phyloP scores from a whole-genome alignment of 1,284 basidiomycete species.

The Sanghuangporus weigelae region DNA sequence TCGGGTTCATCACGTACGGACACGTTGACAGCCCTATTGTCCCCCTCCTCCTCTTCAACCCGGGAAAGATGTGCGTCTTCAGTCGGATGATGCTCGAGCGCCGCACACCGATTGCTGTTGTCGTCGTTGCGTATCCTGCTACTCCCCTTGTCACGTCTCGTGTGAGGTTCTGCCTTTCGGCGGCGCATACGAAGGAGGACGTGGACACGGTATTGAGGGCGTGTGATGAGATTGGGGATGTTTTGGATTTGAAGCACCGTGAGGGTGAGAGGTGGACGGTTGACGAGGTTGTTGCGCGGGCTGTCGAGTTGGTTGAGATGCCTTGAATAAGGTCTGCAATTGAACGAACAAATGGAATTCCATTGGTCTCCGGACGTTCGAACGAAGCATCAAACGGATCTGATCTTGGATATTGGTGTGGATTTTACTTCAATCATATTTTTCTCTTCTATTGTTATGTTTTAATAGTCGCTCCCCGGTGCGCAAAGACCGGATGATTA shows the following conservation, averaged over 20 bases:
- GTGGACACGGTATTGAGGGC: constrained; percentile 84
- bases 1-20: constrained; percentile 97
- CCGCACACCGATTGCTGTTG: constrained; percentile 78
- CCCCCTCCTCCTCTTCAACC: constrained; percentile 90
- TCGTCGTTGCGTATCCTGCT: constrained; percentile 90
- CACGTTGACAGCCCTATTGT: constrained; percentile 91
- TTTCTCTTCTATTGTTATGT: background rate
- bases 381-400: background rate
- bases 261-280: constrained; percentile 75
- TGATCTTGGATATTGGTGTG: background rate
- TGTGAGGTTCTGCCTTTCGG: constrained; percentile 92
- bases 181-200: constrained; percentile 96
- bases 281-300: constrained; percentile 71
- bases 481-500: background rate
- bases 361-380: no score
- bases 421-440: background rate
- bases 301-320: constrained; percentile 72
- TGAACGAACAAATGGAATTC: background rate
- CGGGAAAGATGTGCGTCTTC: constrained; percentile 89
- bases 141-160: constrained; percentile 88
- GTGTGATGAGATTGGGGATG: constrained; percentile 88
- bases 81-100: constrained; percentile 85
- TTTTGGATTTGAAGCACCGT: constrained; percentile 83
- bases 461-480: background rate
- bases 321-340: constrained; percentile 1